A percentile compares a stretch with the other conserved stretches of the same genome.
Conservation (phyloP, 257 asterid genomes). For the Petunia axillaris region DNA sequence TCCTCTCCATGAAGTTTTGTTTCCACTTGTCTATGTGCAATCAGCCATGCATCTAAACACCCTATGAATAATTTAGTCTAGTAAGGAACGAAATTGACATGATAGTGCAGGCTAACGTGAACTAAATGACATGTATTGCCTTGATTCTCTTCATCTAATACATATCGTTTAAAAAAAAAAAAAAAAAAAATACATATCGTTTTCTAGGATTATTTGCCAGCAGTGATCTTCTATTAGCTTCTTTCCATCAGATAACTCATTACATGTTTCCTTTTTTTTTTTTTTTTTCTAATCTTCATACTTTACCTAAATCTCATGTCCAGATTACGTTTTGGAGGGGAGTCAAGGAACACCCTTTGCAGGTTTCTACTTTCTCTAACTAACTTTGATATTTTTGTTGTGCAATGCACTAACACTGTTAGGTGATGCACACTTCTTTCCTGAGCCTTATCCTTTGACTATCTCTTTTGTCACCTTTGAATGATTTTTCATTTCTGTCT, state of each 20-base stretch:
- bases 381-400: slow-evolving; percentile 16
- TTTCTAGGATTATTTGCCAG: background rate
- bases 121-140: background rate
- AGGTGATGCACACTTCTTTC: background rate
- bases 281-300: slow-evolving; percentile 24
- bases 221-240: background rate
- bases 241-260: slow-evolving; percentile 13
- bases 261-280: slow-evolving; percentile 37
- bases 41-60: background rate
- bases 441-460: background rate
- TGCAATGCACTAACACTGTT: background rate
- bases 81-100: background rate
- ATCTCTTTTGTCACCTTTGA: slow-evolving; percentile 5
- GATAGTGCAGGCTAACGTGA: background rate
- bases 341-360: slow-evolving; percentile 97
- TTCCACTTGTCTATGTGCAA: background rate
- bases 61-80: background rate
- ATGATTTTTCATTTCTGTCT: background rate
- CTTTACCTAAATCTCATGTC: slow-evolving; percentile 27
- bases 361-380: slow-evolving; percentile 52
- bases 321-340: slow-evolving; percentile 99
- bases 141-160: background rate
- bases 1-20: background rate
- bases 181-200: background rate
- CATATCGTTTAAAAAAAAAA: background rate